Percentiles rank a stretch among this genome's conserved stretches.
phyloP scores from a whole-genome alignment of 1,284 basidiomycete genomes.

The Singerocomus inundabilis region DNA sequence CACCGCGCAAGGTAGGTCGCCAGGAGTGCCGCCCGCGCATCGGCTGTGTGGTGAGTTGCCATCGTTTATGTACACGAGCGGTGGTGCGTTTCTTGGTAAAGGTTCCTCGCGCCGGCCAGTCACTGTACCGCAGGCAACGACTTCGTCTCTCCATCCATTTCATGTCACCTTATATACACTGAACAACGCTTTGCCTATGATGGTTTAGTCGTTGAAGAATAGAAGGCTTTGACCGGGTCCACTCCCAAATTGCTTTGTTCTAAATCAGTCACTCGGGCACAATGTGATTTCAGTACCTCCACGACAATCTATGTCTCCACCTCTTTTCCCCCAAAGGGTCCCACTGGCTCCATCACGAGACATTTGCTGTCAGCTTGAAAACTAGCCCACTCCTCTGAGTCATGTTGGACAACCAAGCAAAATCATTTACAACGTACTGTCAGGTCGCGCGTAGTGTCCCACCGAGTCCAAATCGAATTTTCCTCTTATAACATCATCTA shows the following conservation, averaged over 20 bases:
- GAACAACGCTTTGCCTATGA: constrained; percentile 13
- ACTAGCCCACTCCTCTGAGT: constrained; percentile 22
- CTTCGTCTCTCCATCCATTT: not conserved
- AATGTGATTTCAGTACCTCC: not conserved
- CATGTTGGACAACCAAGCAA: not conserved
- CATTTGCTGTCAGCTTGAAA: constrained; percentile 23
- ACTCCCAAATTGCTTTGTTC: constrained; percentile 10
- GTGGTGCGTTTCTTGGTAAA: not conserved
- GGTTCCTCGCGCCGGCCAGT: constrained; percentile 8
- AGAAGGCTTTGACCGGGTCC: constrained; percentile 16
- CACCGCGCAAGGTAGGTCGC: constrained; percentile 19
- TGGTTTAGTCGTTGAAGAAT: constrained; percentile 9
- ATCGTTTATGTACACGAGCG: constrained; percentile 12
- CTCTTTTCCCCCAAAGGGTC: not conserved
- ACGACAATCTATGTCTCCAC: not conserved
- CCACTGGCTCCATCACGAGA: not conserved
- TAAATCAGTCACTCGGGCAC: constrained; percentile 1
- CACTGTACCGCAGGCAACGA: constrained; percentile 1
- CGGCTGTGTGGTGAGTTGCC: constrained; percentile 26
- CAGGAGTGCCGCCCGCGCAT: constrained; percentile 30
- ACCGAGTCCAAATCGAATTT: constrained; percentile 73
- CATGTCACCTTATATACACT: constrained; percentile 27
- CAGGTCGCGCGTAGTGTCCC: constrained; percentile 68
- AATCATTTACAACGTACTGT: constrained; percentile 45
- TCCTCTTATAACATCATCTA: constrained; percentile 59